Base-by-base conservation (phyloP, 306 rosid species). In the Styphnolobium japonicum region DNA sequence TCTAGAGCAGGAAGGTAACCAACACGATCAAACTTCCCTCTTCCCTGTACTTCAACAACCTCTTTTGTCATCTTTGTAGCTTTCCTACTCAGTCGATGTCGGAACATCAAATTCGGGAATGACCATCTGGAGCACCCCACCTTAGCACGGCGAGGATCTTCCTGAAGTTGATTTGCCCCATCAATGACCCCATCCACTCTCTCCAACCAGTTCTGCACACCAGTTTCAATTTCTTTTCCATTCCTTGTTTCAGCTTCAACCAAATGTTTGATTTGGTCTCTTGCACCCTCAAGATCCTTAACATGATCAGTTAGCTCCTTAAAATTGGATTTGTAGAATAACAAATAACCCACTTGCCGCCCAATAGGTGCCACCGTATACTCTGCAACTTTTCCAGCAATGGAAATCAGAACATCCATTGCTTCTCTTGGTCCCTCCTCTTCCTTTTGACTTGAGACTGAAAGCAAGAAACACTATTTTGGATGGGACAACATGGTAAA, bases 61-160 rank as follows among this genome's bases (percentile, higher is more conserved):
- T 11, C 2, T 9, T 15, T 0, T 3, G 27, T 16, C 27, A 82
- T 52, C 73, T 74, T 62, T 23, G 16, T 27, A 2, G 82, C 84
- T 62, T 16, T 37, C 27, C 45, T 70, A 7, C 88, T 48, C 14
- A 74, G 63, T 6, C 33, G 73, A 64, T 64, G 36, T 0, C 77
- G 67, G 0, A 2, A 52, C 53, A 27, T 23, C 48, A 80, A n/a
- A 22, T 80, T 71, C 0, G 48, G 52, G 49, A 64, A 80, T 25
- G 69, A 53, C 49, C 78, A 67, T n/a, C 10, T 22, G 0, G 29
- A 29, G 6, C 80, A 80, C 40, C 69, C 29, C 1, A 7, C 42
- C 5, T 5, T 29, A 0, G 43, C 15, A 18, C 6, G 16, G 0
- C 16, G 9, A 18, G 56, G 49, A 0, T 53, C 33, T 1, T 48